These are phyloP conservation scores for Podospora didyma DNA, from an alignment of 495 filamentous ascomycete species.

Conservation along the genomic window DNA sequence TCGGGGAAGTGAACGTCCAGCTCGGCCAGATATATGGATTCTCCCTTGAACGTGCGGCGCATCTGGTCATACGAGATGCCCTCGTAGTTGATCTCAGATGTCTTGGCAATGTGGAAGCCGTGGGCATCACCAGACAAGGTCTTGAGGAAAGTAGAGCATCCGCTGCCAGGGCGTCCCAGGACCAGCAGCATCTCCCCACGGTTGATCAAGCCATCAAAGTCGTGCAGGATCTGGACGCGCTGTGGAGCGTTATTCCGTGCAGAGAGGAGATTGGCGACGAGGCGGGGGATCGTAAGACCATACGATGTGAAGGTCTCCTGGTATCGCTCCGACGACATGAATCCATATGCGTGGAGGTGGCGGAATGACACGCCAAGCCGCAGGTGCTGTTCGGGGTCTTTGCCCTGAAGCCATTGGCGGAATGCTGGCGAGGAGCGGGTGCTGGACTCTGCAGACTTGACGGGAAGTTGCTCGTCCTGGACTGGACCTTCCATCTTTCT, in stretches of 20 bases:
- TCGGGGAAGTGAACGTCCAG: conserved; percentile 73
- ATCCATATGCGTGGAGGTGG: background rate
- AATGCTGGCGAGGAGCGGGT: background rate
- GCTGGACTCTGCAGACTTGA: background rate
- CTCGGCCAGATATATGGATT: conserved; percentile 75
- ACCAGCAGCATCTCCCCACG: conserved; percentile 78
- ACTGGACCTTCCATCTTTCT: too few species aligned
- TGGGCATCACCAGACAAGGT: conserved; percentile 64
- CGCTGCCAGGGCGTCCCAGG: conserved; percentile 70
- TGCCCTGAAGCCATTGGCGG: background rate
- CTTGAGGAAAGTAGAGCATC: conserved; percentile 76
- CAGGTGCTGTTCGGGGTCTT: background rate
- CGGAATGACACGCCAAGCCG: background rate
- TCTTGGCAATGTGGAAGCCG: conserved; percentile 58
- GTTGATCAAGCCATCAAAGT: conserved; percentile 66
- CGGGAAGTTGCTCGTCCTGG: too few species aligned
- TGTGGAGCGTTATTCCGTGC: background rate
- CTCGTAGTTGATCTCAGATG: conserved; percentile 62
- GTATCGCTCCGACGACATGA: background rate
- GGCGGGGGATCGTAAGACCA: background rate
- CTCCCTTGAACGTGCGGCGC: conserved; percentile 62
- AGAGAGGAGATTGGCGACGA: background rate
- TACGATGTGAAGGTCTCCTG: background rate
- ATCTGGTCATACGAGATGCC: conserved; percentile 67
- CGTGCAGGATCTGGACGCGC: conserved; percentile 49